Conservation (phyloP, 2,329 filamentous ascomycete species). For the Amauroascus verrucosus region DNA sequence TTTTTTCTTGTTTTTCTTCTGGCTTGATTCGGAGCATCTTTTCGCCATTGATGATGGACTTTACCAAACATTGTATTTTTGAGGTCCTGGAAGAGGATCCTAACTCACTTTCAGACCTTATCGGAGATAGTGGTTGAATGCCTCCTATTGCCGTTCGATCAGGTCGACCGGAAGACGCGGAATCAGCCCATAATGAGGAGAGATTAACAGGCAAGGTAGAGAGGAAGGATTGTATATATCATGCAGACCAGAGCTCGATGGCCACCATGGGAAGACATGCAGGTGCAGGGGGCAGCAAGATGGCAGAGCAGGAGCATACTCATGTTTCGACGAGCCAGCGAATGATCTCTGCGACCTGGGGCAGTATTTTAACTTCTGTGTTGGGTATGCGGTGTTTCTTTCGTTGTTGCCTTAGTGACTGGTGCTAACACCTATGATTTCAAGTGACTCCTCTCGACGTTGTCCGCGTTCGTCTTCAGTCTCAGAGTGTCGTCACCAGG, state of each 20-base stretch:
- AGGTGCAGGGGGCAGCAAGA: not conserved
- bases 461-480: constrained; percentile 87
- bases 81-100: not conserved
- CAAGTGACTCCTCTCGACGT: constrained; percentile 91
- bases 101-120: not conserved
- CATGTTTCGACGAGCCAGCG: constrained; percentile 74
- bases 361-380: constrained; percentile 79
- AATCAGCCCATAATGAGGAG: constrained; percentile 17
- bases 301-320: constrained; percentile 18
- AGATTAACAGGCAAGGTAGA: constrained; percentile 14
- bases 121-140: constrained; percentile 17
- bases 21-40: not conserved
- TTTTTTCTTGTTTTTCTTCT: constrained; percentile 11
- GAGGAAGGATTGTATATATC: constrained; percentile 23
- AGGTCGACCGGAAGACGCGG: constrained; percentile 16
- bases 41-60: not conserved
- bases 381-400: constrained; percentile 51
- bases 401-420: constrained; percentile 13
- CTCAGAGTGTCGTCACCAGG: constrained; percentile 50
- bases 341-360: constrained; percentile 88
- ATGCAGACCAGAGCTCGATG: constrained; percentile 23
- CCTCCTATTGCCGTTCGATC: constrained; percentile 19
- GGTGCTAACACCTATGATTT: constrained; percentile 11
- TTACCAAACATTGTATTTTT: not conserved
- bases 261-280: constrained; percentile 2